phyloP scores from a whole-genome alignment of 345 rosid genomes.

The Syzygium aromaticum region DNA sequence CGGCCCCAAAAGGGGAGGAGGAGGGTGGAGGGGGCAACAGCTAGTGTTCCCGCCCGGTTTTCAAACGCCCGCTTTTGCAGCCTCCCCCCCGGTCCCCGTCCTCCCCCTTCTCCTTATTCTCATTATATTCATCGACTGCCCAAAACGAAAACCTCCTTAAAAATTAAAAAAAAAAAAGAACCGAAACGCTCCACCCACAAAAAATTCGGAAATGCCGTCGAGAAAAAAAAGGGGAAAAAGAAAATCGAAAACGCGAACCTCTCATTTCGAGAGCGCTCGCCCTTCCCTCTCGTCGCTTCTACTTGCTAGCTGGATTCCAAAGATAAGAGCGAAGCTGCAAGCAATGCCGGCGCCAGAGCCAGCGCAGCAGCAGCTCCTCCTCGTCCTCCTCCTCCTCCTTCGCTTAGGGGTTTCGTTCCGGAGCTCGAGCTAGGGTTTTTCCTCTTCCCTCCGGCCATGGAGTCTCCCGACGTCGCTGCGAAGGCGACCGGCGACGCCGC shows the following conservation, averaged over 20 bases:
- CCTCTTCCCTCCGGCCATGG: slow-evolving; percentile 1
- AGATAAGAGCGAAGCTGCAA: not conserved
- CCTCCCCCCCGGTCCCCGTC: not conserved
- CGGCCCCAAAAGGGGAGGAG: not conserved
- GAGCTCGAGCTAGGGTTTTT: not conserved
- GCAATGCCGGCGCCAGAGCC: not conserved
- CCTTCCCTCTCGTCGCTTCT: not conserved
- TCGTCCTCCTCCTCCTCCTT: not conserved
- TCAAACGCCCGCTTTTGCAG: slow-evolving; percentile 1
- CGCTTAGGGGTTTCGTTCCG: not conserved
- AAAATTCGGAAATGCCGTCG: not conserved
- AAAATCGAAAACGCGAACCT: not conserved
- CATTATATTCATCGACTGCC: not conserved
- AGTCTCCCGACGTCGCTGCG: slow-evolving; percentile 7
- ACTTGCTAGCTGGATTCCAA: not conserved
- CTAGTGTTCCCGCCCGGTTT: not conserved
- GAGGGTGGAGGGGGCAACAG: not conserved
- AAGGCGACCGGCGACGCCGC: not conserved
- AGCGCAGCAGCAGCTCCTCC: not conserved
- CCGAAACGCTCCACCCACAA: not conserved
- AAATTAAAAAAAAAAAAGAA: not conserved
- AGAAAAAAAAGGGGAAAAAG: not conserved
- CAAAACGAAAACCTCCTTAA: not conserved
- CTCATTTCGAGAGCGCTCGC: not conserved
- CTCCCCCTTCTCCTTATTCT: not conserved